Conservation (phyloP, 306 rosid species). For the Quercus mongolica region DNA sequence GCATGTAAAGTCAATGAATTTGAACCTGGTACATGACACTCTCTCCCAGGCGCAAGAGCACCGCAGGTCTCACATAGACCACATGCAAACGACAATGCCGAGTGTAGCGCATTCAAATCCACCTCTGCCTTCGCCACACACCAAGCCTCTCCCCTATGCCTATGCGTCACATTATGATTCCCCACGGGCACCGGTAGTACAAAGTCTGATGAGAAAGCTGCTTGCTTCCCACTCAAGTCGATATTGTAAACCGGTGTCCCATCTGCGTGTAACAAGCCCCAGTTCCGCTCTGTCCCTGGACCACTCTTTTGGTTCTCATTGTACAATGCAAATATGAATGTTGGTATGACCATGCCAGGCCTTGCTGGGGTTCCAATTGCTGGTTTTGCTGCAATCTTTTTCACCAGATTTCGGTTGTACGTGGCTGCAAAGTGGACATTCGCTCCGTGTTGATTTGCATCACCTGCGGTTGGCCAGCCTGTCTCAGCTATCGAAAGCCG, state of each 20-base stretch:
- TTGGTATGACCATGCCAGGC: constrained; percentile 53
- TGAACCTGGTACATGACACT: constrained; percentile 41
- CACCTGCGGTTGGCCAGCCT: constrained; percentile 75
- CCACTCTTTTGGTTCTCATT: constrained; percentile 72
- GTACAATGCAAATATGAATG: constrained; percentile 67
- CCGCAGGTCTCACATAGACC: constrained; percentile 30
- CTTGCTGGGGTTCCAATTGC: constrained; percentile 65
- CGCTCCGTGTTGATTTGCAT: constrained; percentile 48
- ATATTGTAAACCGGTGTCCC: constrained; percentile 59
- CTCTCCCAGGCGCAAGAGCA: constrained; percentile 39
- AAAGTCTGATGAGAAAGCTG: background rate
- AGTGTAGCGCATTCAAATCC: constrained; percentile 14
- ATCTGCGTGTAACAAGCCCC: constrained; percentile 60
- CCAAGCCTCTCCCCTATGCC: constrained; percentile 33
- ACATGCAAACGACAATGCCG: constrained; percentile 28
- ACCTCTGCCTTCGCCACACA: constrained; percentile 43
- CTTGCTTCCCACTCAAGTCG: constrained; percentile 47
- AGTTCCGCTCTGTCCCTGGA: constrained; percentile 62
- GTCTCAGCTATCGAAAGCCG: constrained; percentile 59
- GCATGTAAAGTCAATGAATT: constrained; percentile 37
- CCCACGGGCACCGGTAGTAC: too few relatives aligned
- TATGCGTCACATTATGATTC: too few relatives aligned
- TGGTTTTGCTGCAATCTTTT: constrained; percentile 46
- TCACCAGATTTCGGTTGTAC: constrained; percentile 59
- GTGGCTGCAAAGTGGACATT: constrained; percentile 58